Base-by-base conservation (phyloP, 2,329 filamentous ascomycete genomes). In the Cladosporium sp. region DNA sequence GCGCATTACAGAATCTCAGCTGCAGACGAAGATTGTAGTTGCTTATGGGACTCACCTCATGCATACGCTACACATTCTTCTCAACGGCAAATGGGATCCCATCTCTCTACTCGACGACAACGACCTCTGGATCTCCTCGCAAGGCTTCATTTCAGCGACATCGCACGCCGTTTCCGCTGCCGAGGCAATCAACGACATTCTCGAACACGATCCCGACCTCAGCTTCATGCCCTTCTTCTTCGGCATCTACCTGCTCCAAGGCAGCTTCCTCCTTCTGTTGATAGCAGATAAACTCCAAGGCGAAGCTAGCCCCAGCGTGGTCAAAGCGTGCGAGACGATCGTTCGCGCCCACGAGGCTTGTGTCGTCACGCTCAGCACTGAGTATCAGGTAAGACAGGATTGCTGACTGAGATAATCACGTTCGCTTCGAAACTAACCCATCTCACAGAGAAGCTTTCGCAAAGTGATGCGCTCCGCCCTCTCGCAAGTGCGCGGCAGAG, bases 171-270 rank as follows among this genome's bases (percentile, higher is more conserved):
- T 96, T 11, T 86, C 86, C 13, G 89, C 90, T 1, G 90, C 91
- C 7, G 89, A 95, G 70, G 89, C 91, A 11, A 88, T 95, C 58
- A 83, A 82, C 61, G 85, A 89, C 59, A 93, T 96, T 47, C 80
- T 96, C 44, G 89, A 96, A 64, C 88, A 87, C 64, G 91, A 96
- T 64, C 89, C 91, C 0, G 89, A 92, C 53, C 76, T 96, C 38
- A 91, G 91, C 68, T 95, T 95, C 69, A 96, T 96, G 89, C 90
- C 91, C 1, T 96, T 95, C 75, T 96, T 96, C 75, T 96, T 95
- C 61, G 91, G 90, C 51, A 92, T 96, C 55, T 96, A 96, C 68
- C 77, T 96, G 3, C 74, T 96, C 15, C 91, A 96, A 63, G 91
- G 90, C 7, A 95, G 89, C 30, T 95, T 96, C 68, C 71, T 96